Conservation (phyloP, 106 monocot genomes). For the Acorus gramineus region DNA sequence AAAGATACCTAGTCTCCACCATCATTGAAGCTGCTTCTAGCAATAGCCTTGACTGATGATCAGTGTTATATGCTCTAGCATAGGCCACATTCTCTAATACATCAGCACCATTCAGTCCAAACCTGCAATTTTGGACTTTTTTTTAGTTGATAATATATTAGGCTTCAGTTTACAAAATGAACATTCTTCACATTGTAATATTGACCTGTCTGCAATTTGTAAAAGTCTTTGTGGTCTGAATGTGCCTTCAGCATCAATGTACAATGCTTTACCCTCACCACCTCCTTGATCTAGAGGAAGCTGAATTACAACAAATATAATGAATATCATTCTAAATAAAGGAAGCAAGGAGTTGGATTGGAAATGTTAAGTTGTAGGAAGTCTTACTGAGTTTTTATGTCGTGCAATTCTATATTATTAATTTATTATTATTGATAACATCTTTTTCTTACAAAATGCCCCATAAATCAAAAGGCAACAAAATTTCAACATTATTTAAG, state of each 20-base stretch:
- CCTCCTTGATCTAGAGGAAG: constrained; percentile 98
- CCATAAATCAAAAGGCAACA: no score
- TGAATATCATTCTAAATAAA: no score
- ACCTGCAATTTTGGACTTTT: constrained; percentile 29
- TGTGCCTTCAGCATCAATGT: constrained; percentile 96
- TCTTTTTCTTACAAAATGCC: no score
- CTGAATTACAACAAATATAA: constrained; percentile 15
- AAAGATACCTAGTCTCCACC: constrained; percentile 77
- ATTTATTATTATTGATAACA: no score
- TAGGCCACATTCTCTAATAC: constrained; percentile 96
- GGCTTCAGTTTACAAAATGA: no score
- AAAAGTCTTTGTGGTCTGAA: constrained; percentile 92
- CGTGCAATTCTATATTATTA: no score
- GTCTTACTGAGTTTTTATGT: no score
- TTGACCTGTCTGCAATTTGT: constrained; percentile 89
- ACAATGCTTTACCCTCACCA: constrained; percentile 93
- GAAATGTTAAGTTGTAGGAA: not conserved
- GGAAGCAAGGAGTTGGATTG: no score
- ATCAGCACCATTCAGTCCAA: constrained; percentile 89
- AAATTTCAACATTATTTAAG: no score
- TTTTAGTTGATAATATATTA: no score
- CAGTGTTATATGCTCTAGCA: constrained; percentile 97
- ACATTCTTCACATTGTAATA: no score
- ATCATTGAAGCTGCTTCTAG: constrained; percentile 99
- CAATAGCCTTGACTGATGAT: constrained; percentile 91